Base-by-base conservation (phyloP, 495 filamentous ascomycete species). In the Aspergillus ostianus region DNA sequence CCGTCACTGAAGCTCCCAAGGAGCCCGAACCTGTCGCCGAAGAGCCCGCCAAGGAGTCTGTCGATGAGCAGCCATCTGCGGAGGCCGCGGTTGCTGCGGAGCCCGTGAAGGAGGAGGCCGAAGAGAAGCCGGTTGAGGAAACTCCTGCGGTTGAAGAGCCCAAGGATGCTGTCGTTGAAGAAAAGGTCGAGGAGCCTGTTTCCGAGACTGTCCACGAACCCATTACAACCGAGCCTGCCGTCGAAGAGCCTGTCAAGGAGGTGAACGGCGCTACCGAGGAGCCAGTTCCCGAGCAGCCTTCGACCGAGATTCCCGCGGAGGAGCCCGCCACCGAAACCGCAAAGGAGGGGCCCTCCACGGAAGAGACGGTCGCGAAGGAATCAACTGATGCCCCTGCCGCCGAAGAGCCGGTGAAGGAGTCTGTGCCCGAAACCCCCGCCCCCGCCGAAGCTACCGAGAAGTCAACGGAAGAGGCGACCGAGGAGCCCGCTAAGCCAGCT, bases 21-120 rank as follows among this genome's bases (percentile, higher is more conserved):
- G 64, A 59, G 29, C 27, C 36, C 36, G 8, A 30, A 41, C 36
- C 56, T 12, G 56, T 41, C 10, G 30, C 26, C 10, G 58, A 63
- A 20, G 60, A 59, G 7, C 20, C 60, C 5, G 53, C 62, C 44
- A 32, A 57, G 44, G 64, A 63, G 53, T 48, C 53, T 19, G 45
- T 19, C 41, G 27, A 41, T 23, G 64, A 56, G 45, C 46, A 32
- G 19, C 36, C 58, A 15, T 29, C 52, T 27, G 56, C 52, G 17
- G 64, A 62, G 44, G 21, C 55, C 15, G 30, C 27, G 27, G 51
- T 26, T 19, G 19, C 13, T 30, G 60, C 63, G 26, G 47, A 57
- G 10, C 44, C 55, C 2, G 53, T 53, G 41, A 36, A 58, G 51
- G 48, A 59, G 27, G 5, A 47, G 44, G 27, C 27, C n/a, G 32